phyloP scores from a whole-genome alignment of 768 basidiomycete genomes.

The Pisolithus albus region DNA sequence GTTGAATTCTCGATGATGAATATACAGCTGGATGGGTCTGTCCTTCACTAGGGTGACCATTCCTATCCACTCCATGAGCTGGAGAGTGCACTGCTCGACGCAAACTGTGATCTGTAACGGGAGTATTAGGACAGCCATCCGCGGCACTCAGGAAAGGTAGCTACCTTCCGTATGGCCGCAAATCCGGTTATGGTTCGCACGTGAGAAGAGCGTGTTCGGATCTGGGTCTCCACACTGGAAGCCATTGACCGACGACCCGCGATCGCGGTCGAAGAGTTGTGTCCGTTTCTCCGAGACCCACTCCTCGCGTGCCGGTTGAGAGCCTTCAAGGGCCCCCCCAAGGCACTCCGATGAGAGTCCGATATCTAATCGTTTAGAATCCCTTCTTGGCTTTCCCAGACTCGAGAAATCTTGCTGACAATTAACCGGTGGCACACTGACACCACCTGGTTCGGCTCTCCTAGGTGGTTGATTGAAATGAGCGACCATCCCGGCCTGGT shows the following conservation, averaged over 20 bases:
- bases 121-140: not conserved
- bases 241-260: conserved; percentile 9
- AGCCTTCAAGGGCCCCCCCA: conserved; percentile 4
- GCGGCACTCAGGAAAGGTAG: not conserved
- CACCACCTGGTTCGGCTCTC: conserved; percentile 1
- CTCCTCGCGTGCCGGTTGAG: conserved; percentile 3
- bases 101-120: too few species aligned
- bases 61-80: too few species aligned
- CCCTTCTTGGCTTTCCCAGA: not conserved
- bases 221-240: conserved; percentile 5
- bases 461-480: conserved; percentile 1
- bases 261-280: not conserved
- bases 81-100: too few species aligned
- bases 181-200: not conserved
- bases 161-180: too few species aligned
- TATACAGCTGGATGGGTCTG: too few species aligned
- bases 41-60: too few species aligned
- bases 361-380: not conserved
- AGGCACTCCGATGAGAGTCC: conserved; percentile 11
- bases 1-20: too few species aligned
- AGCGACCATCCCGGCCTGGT: not conserved
- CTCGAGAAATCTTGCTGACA: not conserved
- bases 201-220: conserved; percentile 7
- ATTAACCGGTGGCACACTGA: not conserved
- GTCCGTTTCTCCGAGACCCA: conserved; percentile 12